phyloP scores from a whole-genome alignment of 768 basidiomycete species.

The Hypholoma sublateritium region DNA sequence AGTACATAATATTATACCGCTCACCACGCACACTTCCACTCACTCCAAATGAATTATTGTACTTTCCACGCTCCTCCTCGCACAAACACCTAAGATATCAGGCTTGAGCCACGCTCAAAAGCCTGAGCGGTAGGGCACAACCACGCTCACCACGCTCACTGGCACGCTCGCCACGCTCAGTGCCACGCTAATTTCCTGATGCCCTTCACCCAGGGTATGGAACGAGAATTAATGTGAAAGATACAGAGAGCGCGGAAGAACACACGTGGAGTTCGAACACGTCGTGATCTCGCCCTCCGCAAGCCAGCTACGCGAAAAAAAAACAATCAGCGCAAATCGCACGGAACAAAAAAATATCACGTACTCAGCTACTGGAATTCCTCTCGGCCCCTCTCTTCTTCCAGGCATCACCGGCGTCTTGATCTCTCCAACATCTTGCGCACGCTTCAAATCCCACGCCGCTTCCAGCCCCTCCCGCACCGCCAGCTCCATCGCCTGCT shows the following conservation, averaged over 20 bases:
- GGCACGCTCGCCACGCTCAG: too few relatives aligned
- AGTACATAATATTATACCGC: too few relatives aligned
- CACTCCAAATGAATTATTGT: too few relatives aligned
- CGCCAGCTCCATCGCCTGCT: conserved; percentile 31
- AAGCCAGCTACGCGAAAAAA: conserved; percentile 52
- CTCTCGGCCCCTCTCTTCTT: not conserved
- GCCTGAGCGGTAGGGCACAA: too few relatives aligned
- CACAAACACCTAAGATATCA: too few relatives aligned
- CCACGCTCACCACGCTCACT: too few relatives aligned
- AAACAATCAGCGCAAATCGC: conserved; percentile 9
- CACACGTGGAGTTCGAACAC: conserved; percentile 50
- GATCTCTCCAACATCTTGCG: conserved; percentile 53
- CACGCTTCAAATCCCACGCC: conserved; percentile 62
- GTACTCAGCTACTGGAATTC: conserved; percentile 16
- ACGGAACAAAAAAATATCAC: conserved; percentile 13
- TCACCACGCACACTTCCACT: too few relatives aligned
- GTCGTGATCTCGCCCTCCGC: conserved; percentile 85
- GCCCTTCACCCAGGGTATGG: conserved; percentile 67
- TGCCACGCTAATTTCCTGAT: too few relatives aligned
- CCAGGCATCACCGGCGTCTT: conserved; percentile 27
- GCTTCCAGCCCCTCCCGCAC: conserved; percentile 48
- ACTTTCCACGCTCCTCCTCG: too few relatives aligned
- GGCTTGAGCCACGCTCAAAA: too few relatives aligned
- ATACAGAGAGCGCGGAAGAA: conserved; percentile 78
- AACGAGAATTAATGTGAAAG: conserved; percentile 88